phyloP scores from a whole-genome alignment of 2,329 filamentous ascomycete genomes.

The Mollisia scopiformis region DNA sequence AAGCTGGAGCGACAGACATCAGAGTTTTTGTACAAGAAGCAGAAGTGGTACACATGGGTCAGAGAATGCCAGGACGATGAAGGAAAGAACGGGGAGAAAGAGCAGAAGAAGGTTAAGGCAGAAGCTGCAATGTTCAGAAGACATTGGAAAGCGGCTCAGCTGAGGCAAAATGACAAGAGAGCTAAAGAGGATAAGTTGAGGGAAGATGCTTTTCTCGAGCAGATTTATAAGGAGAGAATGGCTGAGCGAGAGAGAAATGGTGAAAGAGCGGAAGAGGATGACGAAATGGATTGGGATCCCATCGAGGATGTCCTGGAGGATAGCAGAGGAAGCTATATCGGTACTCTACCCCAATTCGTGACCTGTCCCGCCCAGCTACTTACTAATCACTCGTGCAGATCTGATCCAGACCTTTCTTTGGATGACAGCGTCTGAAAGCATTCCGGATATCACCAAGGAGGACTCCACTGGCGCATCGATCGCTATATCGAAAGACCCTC shows the following conservation, averaged over 20 bases:
- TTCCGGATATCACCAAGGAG: background rate
- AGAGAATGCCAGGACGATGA: constrained; percentile 47
- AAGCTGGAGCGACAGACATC: constrained; percentile 45
- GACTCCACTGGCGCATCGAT: background rate
- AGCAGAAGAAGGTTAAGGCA: constrained; percentile 51
- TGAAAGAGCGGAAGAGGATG: constrained; percentile 34
- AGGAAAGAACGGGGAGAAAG: constrained; percentile 48
- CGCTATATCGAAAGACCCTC: background rate
- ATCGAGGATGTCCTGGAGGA: constrained; percentile 50
- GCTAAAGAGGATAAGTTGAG: constrained; percentile 45
- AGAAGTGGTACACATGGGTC: constrained; percentile 54
- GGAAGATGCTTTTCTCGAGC: constrained; percentile 48
- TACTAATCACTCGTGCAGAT: too few relatives aligned
- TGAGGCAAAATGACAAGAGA: constrained; percentile 42
- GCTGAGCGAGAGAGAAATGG: constrained; percentile 24
- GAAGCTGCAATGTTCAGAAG: constrained; percentile 51
- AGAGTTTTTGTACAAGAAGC: constrained; percentile 46
- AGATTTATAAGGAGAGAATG: constrained; percentile 44
- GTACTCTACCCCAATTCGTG: too few relatives aligned
- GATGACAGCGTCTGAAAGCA: constrained; percentile 12
- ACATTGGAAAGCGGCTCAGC: constrained; percentile 47
- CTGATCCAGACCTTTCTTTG: constrained; percentile 25
- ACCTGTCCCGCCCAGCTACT: too few relatives aligned
- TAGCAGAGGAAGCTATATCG: constrained; percentile 43
- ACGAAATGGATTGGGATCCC: constrained; percentile 47